Evolutionary conservation across 2,329 filamentous ascomycete genomes (phyloP), one percentile per base, ranked within the genome.

Genomic region (Hymenoscyphus repandus): DNA sequence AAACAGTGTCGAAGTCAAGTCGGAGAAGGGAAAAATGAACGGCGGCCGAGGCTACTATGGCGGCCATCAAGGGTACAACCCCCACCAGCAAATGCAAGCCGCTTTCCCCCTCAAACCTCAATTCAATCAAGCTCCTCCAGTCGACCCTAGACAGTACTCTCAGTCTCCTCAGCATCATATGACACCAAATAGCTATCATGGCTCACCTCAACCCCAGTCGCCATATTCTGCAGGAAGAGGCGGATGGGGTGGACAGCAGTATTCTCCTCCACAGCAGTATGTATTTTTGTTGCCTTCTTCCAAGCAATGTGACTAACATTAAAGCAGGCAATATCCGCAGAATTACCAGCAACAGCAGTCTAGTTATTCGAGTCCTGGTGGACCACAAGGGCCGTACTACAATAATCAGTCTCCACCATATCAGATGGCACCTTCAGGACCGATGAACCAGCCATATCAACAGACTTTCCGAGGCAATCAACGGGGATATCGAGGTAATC

Each of bases 141-240:
- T 62, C 33, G 62, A 66, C 43, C 58, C 68, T 18, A 68, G 72
- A 36, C 73, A 75, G 49, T 80, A 78, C 59, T 74, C 75, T 20
- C 75, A 78, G 42, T 82, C 82, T n/a, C 78, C 83, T 36, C 76
- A 79, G 48, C 79, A 64, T 58, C 78, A 80, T 59, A 70, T 72
- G 56, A 73, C 74, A 18, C 75, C 79, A 17, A 75, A 70, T 46
- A 76, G 74, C 45, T 74, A 77, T 58, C 79, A 81, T 58, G 76
- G 75, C 41, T 85, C 83, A 15, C 80, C 83, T n/a, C 76, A 76
- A 53, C 73, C 74, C 9, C 77, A 79, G 39, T 84, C 83, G 36
- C 80, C 83, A 12, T 80, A 85, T 62, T 72, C 72, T 34, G 70
- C 71, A 55, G 72, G 72, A 44, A 72, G 80, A 65, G 76, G 77